Evolutionary conservation across 2,329 filamentous ascomycete genomes (phyloP), one percentile per base, ranked within the genome.

Genomic region (Exserohilum rostratum): DNA sequence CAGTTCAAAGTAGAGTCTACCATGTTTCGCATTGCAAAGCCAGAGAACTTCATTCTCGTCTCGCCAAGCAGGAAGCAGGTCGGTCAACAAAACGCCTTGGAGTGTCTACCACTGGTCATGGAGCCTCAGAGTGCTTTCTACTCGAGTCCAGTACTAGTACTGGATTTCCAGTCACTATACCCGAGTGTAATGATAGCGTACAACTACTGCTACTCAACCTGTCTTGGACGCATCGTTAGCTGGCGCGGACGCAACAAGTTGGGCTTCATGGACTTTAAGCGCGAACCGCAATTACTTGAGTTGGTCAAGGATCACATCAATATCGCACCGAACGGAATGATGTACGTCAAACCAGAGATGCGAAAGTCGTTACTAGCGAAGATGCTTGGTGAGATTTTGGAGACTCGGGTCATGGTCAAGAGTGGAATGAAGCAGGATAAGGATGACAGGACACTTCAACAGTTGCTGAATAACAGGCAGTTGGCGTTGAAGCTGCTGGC

Each of bases 181-280:
- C 95, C 95, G 0, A 97, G 93, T 74, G 88, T 98, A 56, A 97
- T 99, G 92, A 98, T 99, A 70, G 95, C 95, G 0, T 98, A 99
- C 79, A 99, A 99, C 69, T 95, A 97, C 71, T 99, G 95, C 78
- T 99, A 99, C 71, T 98, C 95, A 0, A 99, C 95, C 0, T 99
- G 93, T 65, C 82, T 98, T 0, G 95, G 95, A 0, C 86, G 95
- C 27, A 87, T 96, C 34, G 85, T 87, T 25, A 86, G 87, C 64
- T 97, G 93, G 93, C 86, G 91, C n/a, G 93, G 92, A 2, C 87
- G 85, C 27, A 93, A 91, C 78, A 96, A 98, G 77, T 91, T 99
- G 89, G 95, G 95, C 0, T 96, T 98, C 71, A 87, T 87, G 25
- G 89, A 96, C 57, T 98, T 96, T 76, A 83, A 88, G 60, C 86